phyloP scores from a whole-genome alignment of 2,329 filamentous ascomycete genomes.

The Anthostomella pinea region DNA sequence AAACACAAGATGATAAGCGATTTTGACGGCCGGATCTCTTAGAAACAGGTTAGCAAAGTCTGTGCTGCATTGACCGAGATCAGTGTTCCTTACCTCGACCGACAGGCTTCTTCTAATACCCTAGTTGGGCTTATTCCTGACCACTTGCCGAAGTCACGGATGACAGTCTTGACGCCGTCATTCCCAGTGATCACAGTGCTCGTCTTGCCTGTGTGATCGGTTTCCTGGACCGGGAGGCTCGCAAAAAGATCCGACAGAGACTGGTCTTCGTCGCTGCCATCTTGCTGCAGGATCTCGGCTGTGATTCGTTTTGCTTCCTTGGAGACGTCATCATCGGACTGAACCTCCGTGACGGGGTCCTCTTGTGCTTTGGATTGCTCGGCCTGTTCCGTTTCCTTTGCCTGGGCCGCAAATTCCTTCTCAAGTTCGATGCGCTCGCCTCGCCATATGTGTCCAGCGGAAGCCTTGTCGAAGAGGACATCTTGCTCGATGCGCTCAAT shows the following conservation, averaged over 20 bases:
- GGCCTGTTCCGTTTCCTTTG: conserved; percentile 35
- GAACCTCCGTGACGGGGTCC: conserved; percentile 25
- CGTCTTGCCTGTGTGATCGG: conserved; percentile 59
- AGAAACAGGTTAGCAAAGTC: conserved; percentile 9
- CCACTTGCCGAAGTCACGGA: conserved; percentile 83
- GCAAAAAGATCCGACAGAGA: conserved; percentile 56
- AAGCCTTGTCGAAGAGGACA: conserved; percentile 66
- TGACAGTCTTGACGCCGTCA: conserved; percentile 54
- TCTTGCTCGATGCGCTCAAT: conserved; percentile 75
- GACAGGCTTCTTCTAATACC: conserved; percentile 83
- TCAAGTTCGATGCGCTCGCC: conserved; percentile 57
- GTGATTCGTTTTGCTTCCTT: conserved; percentile 58
- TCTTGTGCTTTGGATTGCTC: conserved; percentile 32
- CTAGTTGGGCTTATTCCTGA: conserved; percentile 72
- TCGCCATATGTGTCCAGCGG: conserved; percentile 66
- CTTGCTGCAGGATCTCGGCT: conserved; percentile 53
- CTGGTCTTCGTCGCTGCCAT: conserved; percentile 52
- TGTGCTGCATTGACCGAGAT: conserved; percentile 1
- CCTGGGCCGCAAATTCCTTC: conserved; percentile 55
- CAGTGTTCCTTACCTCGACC: conserved; percentile 57
- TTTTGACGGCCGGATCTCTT: conserved; percentile 67
- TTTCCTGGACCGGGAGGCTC: conserved; percentile 58
- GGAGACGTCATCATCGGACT: conserved; percentile 45
- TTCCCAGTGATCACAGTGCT: conserved; percentile 52
- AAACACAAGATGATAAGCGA: conserved; percentile 69